Conservation (phyloP, 116 monocot species). For the Posidonia oceanica region DNA sequence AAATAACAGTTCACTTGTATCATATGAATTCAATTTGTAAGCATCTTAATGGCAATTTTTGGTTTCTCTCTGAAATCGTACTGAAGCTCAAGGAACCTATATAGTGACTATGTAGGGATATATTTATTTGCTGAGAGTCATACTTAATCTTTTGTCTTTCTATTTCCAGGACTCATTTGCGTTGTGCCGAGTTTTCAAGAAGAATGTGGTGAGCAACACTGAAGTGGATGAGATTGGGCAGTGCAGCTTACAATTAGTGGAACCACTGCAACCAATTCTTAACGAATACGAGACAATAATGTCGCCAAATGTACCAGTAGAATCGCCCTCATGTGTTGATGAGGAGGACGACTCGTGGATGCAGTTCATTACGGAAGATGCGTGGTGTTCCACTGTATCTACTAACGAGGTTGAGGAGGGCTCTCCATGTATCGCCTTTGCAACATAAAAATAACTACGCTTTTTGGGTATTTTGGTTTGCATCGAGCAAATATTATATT, state of each 20-base stretch:
- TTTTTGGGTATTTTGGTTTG: background rate
- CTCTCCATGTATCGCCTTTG: conserved; percentile 11
- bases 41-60: too few species aligned
- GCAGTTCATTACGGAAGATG: conserved; percentile 23
- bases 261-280: background rate
- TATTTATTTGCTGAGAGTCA: too few species aligned
- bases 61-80: too few species aligned
- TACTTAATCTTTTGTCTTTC: background rate
- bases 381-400: conserved; percentile 7
- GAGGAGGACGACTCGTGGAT: conserved; percentile 20
- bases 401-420: conserved; percentile 2
- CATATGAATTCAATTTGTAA: too few species aligned
- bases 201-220: conserved; percentile 9
- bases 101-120: too few species aligned
- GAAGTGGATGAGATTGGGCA: conserved; percentile 7
- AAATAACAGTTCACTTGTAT: too few species aligned
- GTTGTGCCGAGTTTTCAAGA: conserved; percentile 22
- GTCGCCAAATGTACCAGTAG: conserved; percentile 6
- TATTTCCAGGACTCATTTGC: conserved; percentile 17
- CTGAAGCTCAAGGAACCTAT: too few species aligned
- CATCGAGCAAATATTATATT: background rate
- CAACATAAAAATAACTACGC: background rate
- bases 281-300: conserved; percentile 2
- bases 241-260: background rate
- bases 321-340: conserved; percentile 11